Evolutionary conservation across 176 grass and related monocot species (phyloP).

Genomic region (Cymbopogon citratus): DNA sequence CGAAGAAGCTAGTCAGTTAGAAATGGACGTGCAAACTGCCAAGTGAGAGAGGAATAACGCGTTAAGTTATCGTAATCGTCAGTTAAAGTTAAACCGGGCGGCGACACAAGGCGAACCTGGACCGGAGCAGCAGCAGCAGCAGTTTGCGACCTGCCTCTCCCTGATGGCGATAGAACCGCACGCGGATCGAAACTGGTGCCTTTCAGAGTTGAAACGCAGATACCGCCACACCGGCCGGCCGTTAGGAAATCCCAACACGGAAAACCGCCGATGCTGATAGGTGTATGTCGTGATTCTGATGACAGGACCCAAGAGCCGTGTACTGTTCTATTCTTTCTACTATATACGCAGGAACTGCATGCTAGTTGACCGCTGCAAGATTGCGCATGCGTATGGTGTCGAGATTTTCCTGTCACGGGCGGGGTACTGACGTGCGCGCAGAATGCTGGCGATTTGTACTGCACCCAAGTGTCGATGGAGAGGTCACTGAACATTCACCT

Average conservation of each 20-base stretch:
- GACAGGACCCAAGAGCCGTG: not conserved
- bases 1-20: too few relatives aligned
- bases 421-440: not conserved
- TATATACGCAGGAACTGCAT: not conserved
- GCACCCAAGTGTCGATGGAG: not conserved
- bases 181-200: not conserved
- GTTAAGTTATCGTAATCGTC: not conserved
- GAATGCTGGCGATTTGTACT: not conserved
- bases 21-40: not conserved
- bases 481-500: not conserved
- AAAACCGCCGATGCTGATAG: not conserved
- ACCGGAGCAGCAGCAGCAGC: not conserved
- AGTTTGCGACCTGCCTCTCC: not conserved
- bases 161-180: not conserved
- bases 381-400: not conserved
- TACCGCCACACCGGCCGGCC: not conserved
- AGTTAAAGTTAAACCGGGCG: too few relatives aligned
- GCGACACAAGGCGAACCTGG: not conserved
- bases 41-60: not conserved
- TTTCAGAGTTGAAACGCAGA: not conserved
- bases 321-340: not conserved
- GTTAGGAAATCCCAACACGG: not conserved
- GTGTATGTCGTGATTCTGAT: not conserved
- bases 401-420: not conserved
- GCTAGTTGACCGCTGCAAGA: not conserved